A percentile compares a stretch with the other conserved stretches of the same genome.
phyloP scores from a whole-genome alignment of 345 rosid species.

The Lagerstroemia speciosa region DNA sequence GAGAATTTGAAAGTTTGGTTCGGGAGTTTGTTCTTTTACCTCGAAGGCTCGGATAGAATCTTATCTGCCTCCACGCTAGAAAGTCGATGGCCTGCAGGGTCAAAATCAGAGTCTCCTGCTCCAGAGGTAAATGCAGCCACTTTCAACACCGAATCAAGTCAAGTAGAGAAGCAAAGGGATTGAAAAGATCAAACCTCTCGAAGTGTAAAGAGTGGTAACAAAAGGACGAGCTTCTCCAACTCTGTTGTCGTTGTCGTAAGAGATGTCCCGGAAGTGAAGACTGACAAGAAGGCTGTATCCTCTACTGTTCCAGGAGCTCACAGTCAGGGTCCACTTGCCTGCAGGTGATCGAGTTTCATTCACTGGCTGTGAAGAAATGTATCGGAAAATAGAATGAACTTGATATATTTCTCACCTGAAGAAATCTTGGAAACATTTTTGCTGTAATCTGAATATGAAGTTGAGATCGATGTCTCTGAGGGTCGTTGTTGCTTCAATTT shows the following conservation, averaged over 20 bases:
- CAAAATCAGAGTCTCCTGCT: slow-evolving; percentile 17
- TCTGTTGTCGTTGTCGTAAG: slow-evolving; percentile 23
- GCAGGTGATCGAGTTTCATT: slow-evolving; percentile 13
- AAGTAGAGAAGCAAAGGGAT: not conserved
- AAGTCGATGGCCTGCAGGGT: slow-evolving; percentile 22
- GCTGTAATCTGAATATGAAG: slow-evolving; percentile 59
- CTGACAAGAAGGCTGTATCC: slow-evolving; percentile 90
- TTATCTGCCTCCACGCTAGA: slow-evolving; percentile 28
- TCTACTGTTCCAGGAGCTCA: slow-evolving; percentile 84
- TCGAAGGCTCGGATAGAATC: slow-evolving; percentile 18
- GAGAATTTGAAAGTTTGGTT: not conserved
- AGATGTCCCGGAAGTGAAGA: slow-evolving; percentile 64
- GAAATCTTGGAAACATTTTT: slow-evolving; percentile 78
- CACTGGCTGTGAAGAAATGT: not conserved
- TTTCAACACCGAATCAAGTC: not conserved
- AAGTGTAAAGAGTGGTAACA: slow-evolving; percentile 21
- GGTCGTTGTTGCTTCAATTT: slow-evolving; percentile 79
- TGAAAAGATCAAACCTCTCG: slow-evolving; percentile 42
- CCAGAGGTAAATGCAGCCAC: slow-evolving; percentile 5
- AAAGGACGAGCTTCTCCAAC: slow-evolving; percentile 8
- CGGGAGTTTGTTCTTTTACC: slow-evolving; percentile 17
- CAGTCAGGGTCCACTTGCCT: slow-evolving; percentile 96
- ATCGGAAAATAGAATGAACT: not conserved
- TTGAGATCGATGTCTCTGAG: slow-evolving; percentile 96
- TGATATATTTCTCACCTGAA: slow-evolving; percentile 52